Base-by-base conservation (phyloP, 1,284 basidiomycete genomes). In the Puccinia polysora region DNA sequence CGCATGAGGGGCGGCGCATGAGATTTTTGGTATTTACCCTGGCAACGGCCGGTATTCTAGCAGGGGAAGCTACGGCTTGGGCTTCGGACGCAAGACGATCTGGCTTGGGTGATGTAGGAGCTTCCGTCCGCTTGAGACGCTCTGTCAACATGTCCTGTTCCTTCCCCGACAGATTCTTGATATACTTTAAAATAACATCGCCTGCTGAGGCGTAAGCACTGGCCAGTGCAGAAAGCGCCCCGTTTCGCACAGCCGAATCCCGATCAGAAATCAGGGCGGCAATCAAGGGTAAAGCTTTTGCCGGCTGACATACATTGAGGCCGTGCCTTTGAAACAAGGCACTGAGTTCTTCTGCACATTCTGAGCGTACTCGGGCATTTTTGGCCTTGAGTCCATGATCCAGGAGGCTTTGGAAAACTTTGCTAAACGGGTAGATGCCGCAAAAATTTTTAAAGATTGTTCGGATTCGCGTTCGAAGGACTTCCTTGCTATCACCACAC, bases 121-220 rank as follows among this genome's bases (percentile, higher is more conserved):
- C 87, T 23, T 87, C 83, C 7, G 91, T 87, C 49, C 92, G 87
- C 75, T 91, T 88, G 23, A 96, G 81, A 18, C 91, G 85, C 78
- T 95, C 93, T 79, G 95, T 91, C 32, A 96, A 83, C 77, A 95
- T 89, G 15, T 90, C 90, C 79, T 89, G 90, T 77, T 95, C 92
- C 79, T 94, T 95, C 0, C 88, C 83, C 38, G 89, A 85, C 47
- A 96, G 81, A 3, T 84, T 78, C 2, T 91, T 91, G 43, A 93
- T 88, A 12, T 88, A 81, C 18, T 85, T 83, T 89, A 89, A 94
- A 14, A 94, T 85, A 75, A 87, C 89, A 76, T 96, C 91, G 25
- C 93, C 92, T 20, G 89, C 85, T 14, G 91, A 84, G 23, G 85
- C 83, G 79, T 93, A 96, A 2, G 85, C 89, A 79, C 94, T 90